Percentiles rank a stretch among this genome's conserved stretches.
These are phyloP conservation scores for Coprinellus micaceus DNA, from an alignment of 768 basidiomycete genomes.

Conservation along the genomic window DNA sequence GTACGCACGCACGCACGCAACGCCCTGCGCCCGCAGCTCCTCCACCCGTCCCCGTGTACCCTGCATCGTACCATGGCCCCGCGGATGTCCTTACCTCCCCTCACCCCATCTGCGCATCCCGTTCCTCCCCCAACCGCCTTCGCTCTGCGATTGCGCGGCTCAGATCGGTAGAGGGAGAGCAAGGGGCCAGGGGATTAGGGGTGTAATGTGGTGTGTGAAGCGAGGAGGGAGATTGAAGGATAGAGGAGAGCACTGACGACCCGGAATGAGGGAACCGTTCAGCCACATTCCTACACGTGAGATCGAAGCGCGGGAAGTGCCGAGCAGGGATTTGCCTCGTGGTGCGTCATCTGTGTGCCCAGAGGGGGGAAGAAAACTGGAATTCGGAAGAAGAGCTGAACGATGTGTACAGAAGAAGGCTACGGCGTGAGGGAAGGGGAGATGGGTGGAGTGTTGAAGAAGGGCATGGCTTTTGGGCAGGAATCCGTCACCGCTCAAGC, in stretches of 20 bases:
- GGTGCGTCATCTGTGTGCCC: no score
- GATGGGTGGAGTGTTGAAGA: no score
- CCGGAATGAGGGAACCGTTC: conserved; percentile 31
- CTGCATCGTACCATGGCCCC: background rate
- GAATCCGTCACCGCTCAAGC: no score
- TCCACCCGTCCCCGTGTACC: background rate
- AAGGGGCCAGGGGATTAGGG: conserved; percentile 11
- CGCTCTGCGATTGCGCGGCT: background rate
- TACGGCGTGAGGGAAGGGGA: no score
- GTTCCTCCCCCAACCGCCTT: background rate
- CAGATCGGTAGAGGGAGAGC: background rate
- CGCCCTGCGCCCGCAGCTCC: background rate
- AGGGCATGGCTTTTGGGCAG: no score
- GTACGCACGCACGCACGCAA: background rate
- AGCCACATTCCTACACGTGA: conserved; percentile 35
- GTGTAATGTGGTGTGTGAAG: no score
- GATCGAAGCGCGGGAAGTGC: no score
- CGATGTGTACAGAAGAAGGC: no score
- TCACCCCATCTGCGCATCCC: background rate
- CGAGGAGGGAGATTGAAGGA: conserved; percentile 13
- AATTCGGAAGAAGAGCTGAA: no score
- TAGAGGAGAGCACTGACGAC: conserved; percentile 23
- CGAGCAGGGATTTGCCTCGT: no score
- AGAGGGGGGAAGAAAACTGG: no score
- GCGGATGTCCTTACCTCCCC: background rate